A percentile compares a stretch with the other conserved stretches of the same genome.
Evolutionary conservation across 768 basidiomycete species (phyloP).

Genomic region (Termitomyces sp.): DNA sequence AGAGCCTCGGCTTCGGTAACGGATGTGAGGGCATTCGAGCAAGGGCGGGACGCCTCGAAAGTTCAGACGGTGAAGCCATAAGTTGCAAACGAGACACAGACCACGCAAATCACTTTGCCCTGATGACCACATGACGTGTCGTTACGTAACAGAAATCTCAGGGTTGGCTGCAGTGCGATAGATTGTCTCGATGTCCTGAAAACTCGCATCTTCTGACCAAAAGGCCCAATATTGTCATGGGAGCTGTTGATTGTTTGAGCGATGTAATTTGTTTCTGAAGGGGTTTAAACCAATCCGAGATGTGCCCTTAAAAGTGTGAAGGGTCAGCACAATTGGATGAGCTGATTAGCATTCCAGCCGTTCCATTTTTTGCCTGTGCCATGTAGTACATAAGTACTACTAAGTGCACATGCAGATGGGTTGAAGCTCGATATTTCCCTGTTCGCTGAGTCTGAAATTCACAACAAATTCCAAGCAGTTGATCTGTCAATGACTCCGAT

Average conservation of each 20-base stretch:
- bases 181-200: no score
- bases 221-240: no score
- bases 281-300: no score
- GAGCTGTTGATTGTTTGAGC: no score
- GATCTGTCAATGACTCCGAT: not conserved
- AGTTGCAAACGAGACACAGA: not conserved
- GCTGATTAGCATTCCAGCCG: no score
- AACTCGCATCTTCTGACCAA: no score
- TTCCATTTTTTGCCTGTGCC: not conserved
- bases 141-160: not conserved
- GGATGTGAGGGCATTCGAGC: conserved; percentile 9
- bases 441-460: not conserved
- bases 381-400: not conserved
- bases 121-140: conserved; percentile 2
- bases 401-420: no score
- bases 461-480: not conserved
- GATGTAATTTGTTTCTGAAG: no score
- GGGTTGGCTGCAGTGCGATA: no score
- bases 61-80: conserved; percentile 12
- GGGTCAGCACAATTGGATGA: no score
- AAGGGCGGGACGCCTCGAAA: conserved; percentile 3
- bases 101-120: not conserved
- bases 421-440: not conserved
- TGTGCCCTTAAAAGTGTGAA: no score
- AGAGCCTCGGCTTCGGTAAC: conserved; percentile 11